Evolutionary conservation across 2,329 filamentous ascomycete species (phyloP).

Genomic region (Hysterium pulicare): DNA sequence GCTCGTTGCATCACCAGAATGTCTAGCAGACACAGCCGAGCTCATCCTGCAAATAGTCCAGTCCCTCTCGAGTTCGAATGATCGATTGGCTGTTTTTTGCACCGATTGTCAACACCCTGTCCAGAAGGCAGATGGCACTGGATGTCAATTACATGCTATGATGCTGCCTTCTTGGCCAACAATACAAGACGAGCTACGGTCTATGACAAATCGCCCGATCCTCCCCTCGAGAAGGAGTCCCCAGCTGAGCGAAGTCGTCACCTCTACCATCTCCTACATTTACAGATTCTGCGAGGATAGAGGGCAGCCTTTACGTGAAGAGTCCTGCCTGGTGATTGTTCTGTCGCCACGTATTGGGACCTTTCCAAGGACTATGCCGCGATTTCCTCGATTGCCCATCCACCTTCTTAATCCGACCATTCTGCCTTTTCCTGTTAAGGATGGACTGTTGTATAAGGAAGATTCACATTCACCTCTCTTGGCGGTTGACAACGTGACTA

Average conservation of each 20-base stretch:
- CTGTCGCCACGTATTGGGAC: slow-evolving; percentile 11
- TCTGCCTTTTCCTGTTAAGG: slow-evolving; percentile 4
- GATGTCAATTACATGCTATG: slow-evolving; percentile 10
- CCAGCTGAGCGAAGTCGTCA: slow-evolving; percentile 7
- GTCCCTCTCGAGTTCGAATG: slow-evolving; percentile 3
- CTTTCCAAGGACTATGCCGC: background rate
- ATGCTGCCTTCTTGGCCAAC: slow-evolving; percentile 1
- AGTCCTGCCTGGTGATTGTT: slow-evolving; percentile 10
- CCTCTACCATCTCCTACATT: slow-evolving; percentile 4
- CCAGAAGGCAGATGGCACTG: slow-evolving; percentile 1
- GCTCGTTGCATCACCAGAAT: slow-evolving; percentile 6
- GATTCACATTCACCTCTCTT: background rate
- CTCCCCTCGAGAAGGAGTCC: slow-evolving; percentile 1
- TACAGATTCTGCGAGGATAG: background rate
- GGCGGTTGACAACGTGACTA: background rate
- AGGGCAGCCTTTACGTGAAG: slow-evolving; percentile 4
- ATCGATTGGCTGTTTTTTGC: slow-evolving; percentile 13
- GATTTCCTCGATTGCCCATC: slow-evolving; percentile 3
- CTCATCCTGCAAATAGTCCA: slow-evolving; percentile 5
- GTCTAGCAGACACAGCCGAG: slow-evolving; percentile 8
- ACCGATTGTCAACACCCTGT: slow-evolving; percentile 9
- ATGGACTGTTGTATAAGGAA: background rate
- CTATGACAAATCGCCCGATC: slow-evolving; percentile 4
- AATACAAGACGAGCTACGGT: slow-evolving; percentile 5
- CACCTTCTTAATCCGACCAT: slow-evolving; percentile 7